Evolutionary conservation across 371 early-diverging fungal genomes (phyloP), one percentile per base, ranked within the genome.

Genomic region (Apophysomyces ossiformis): DNA sequence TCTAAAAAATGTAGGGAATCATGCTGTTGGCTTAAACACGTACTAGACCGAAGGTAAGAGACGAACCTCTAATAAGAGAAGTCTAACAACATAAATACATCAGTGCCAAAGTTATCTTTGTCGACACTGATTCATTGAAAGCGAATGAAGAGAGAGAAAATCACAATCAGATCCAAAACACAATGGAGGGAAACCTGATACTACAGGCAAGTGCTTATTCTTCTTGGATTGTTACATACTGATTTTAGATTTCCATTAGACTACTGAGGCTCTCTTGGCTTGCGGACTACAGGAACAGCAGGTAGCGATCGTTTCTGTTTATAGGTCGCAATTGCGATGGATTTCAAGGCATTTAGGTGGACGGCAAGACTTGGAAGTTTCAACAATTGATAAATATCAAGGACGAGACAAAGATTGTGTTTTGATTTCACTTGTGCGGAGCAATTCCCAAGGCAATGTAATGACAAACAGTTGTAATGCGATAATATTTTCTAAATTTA

Each of bases 321-420:
- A 93, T 70, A 82, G 95, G 2, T 84, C 95, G 0, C 98, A 98
- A 68, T 75, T 97, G 12, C 87, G 87, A 32, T 57, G 88, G 1
- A 77, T 94, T n/a, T 66, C 73, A 4, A 69, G 83, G 7, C 75
- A 69, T 21, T 11, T 50, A 50, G 54, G 21, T 18, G 54, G 54
- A 21, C 65, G 71, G 6, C 60, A 65, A 7, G 70, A 71, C 4
- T 70, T 94, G 11, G 92, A 95, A 58, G 70, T 92, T 59, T 84
- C 89, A 18, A 97, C 98, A 0, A 89, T 98, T 37, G 97, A 98
- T 74, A 88, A 91, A 64, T 96, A 89, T 69, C 97, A 98, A 75
- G 98, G 98, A 16, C 87, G 94, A n/a, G 98, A 96, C 72, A 95
- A 95, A 78, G 92, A 89, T 1, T 92, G 90, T 69, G 91, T 95